These are phyloP conservation scores for Lizonia empirigonia DNA, from an alignment of 2,329 filamentous ascomycete species.

Conservation along the genomic window DNA sequence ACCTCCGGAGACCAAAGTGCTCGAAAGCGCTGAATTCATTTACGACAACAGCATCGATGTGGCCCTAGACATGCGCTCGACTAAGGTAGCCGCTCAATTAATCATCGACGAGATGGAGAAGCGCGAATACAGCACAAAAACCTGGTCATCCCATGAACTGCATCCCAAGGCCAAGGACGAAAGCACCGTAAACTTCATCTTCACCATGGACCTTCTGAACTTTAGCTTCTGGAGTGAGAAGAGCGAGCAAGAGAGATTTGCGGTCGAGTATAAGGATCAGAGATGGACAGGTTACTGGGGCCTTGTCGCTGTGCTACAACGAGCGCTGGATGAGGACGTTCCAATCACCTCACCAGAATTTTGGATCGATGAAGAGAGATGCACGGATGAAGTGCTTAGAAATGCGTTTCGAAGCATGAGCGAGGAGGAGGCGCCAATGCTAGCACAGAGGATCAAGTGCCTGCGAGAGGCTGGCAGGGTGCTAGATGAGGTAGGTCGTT, in stretches of 20 bases:
- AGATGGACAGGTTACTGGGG: conserved; percentile 96
- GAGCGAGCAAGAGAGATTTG: conserved; percentile 73
- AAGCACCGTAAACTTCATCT: conserved; percentile 85
- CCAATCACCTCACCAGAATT: conserved; percentile 88
- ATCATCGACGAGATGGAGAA: conserved; percentile 84
- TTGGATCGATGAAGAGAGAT: conserved; percentile 79
- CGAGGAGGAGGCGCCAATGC: conserved; percentile 82
- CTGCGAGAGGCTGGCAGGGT: conserved; percentile 82
- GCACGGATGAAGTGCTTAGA: conserved; percentile 72
- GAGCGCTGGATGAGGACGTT: conserved; percentile 87
- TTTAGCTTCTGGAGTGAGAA: conserved; percentile 94
- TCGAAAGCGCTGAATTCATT: conserved; percentile 82
- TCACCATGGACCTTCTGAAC: conserved; percentile 95
- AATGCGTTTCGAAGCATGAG: conserved; percentile 87
- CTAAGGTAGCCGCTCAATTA: conserved; percentile 77
- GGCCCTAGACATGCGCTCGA: conserved; percentile 80
- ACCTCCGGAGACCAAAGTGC: conserved; percentile 77
- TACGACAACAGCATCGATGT: conserved; percentile 95
- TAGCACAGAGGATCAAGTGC: conserved; percentile 77
- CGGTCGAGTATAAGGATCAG: conserved; percentile 79
- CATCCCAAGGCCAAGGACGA: conserved; percentile 85
- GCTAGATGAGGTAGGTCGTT: conserved; percentile 68
- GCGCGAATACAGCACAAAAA: conserved; percentile 80
- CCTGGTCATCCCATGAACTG: conserved; percentile 86
- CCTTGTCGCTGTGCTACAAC: conserved; percentile 81